Evolutionary conservation across 192 early-diverging fungal genomes (phyloP).

Genomic region (Linnemannia zychae): DNA sequence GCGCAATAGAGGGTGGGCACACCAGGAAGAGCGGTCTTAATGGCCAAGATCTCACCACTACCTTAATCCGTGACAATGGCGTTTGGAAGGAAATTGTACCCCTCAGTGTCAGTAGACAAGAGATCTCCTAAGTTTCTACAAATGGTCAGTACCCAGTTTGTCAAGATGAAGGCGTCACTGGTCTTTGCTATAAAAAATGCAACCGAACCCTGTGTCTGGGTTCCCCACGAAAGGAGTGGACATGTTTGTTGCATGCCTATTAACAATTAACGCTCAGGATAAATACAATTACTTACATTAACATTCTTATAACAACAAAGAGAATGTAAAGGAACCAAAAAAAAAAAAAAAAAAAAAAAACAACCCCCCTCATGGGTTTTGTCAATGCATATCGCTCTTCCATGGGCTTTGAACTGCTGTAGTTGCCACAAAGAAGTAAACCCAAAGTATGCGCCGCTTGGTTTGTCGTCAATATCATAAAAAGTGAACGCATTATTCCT

Average conservation of each 20-base stretch:
- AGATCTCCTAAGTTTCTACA: conserved; percentile 6
- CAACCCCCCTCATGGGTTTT: conserved; percentile 13
- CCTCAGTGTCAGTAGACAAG: not conserved
- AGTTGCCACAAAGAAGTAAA: conserved; percentile 28
- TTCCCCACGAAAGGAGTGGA: conserved; percentile 20
- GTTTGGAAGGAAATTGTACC: conserved; percentile 10
- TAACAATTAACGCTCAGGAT: not conserved
- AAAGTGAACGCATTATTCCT: not conserved
- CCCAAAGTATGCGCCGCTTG: conserved; percentile 13
- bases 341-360: not conserved
- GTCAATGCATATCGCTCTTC: conserved; percentile 9
- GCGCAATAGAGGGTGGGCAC: not conserved
- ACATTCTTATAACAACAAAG: not conserved
- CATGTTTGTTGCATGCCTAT: conserved; percentile 16
- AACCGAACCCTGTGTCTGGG: conserved; percentile 22
- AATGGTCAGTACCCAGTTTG: conserved; percentile 1
- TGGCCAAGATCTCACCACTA: conserved; percentile 10
- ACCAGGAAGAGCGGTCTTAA: conserved; percentile 1
- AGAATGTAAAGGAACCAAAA: too few relatives aligned
- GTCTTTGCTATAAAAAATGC: conserved; percentile 23
- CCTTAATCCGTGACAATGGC: conserved; percentile 24
- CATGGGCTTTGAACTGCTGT: conserved; percentile 14
- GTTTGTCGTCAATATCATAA: conserved; percentile 1
- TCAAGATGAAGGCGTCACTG: not conserved
- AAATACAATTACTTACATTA: not conserved